Evolutionary conservation across 2,329 filamentous ascomycete species (phyloP).

Genomic region (Cucurbitaria berberidis): DNA sequence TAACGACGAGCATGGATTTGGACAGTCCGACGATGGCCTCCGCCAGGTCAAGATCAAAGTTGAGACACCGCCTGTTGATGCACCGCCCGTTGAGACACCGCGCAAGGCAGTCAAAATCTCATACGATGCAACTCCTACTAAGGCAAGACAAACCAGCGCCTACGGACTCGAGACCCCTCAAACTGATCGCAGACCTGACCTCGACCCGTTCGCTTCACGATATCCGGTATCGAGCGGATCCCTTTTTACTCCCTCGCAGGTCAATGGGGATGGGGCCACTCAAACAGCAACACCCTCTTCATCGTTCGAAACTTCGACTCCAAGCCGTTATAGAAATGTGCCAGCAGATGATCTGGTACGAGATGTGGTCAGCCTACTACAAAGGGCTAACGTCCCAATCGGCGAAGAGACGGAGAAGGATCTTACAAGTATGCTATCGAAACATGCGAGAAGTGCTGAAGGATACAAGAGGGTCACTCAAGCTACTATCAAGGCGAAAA

Average conservation of each 20-base stretch:
- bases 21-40: conserved; percentile 41
- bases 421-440: conserved; percentile 38
- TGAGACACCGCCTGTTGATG: conserved; percentile 52
- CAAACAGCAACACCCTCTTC: conserved; percentile 25
- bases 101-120: conserved; percentile 48
- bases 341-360: conserved; percentile 23
- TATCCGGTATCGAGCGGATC: conserved; percentile 8
- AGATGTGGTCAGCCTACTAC: conserved; percentile 60
- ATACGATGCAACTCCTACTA: conserved; percentile 45
- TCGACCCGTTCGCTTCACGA: conserved; percentile 22
- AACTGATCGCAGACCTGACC: conserved; percentile 17
- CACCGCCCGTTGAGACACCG: no score
- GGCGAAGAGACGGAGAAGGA: conserved; percentile 14
- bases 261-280: conserved; percentile 7
- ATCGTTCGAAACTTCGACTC: conserved; percentile 43
- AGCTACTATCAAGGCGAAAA: conserved; percentile 66
- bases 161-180: conserved; percentile 38
- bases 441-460: conserved; percentile 63
- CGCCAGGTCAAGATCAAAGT: conserved; percentile 28
- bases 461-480: conserved; percentile 68
- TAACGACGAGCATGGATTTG: conserved; percentile 45
- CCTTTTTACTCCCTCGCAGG: conserved; percentile 24
- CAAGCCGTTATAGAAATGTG: conserved; percentile 37
- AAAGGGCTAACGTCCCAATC: conserved; percentile 51
- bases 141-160: conserved; percentile 25